A percentile compares a stretch with the other conserved stretches of the same genome.
phyloP scores from a whole-genome alignment of 1,284 basidiomycete genomes.

The Boletus mariae region DNA sequence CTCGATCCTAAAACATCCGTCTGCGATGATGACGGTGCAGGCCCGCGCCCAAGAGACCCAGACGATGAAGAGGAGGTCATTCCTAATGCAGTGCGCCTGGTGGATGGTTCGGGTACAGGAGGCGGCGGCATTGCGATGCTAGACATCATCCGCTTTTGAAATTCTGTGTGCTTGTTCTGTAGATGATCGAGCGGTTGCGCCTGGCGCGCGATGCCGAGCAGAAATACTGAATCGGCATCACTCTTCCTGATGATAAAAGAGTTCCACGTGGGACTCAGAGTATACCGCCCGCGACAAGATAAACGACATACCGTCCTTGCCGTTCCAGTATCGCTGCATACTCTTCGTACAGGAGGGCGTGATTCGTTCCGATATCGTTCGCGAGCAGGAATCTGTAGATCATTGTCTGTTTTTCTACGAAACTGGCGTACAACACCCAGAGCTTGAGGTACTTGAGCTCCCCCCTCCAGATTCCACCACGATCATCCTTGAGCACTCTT shows the following conservation, averaged over 20 bases:
- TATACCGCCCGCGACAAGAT: neutral
- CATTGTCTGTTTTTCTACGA: constrained; percentile 69
- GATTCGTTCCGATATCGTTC: constrained; percentile 84
- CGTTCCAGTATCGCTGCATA: constrained; percentile 81
- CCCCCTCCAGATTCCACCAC: constrained; percentile 58
- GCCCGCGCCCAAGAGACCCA: constrained; percentile 12
- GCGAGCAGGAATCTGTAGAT: constrained; percentile 85
- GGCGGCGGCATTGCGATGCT: constrained; percentile 36
- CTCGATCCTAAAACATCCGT: constrained; percentile 24
- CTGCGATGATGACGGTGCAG: constrained; percentile 28
- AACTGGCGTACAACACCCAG: constrained; percentile 88
- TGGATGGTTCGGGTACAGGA: constrained; percentile 30
- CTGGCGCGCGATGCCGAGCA: constrained; percentile 79
- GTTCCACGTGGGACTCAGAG: neutral
- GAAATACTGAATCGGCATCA: constrained; percentile 85
- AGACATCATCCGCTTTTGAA: constrained; percentile 78
- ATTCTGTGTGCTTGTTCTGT: constrained; percentile 71
- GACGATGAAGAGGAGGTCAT: constrained; percentile 31
- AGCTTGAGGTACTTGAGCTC: constrained; percentile 88
- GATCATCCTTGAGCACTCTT: constrained; percentile 65
- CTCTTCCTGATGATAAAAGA: constrained; percentile 59
- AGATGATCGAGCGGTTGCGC: constrained; percentile 76
- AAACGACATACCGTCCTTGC: constrained; percentile 51
- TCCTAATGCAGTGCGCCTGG: constrained; percentile 37
- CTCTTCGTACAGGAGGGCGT: constrained; percentile 88